Evolutionary conservation across 2,329 filamentous ascomycete genomes (phyloP).

Genomic region (Diatrype stigma): DNA sequence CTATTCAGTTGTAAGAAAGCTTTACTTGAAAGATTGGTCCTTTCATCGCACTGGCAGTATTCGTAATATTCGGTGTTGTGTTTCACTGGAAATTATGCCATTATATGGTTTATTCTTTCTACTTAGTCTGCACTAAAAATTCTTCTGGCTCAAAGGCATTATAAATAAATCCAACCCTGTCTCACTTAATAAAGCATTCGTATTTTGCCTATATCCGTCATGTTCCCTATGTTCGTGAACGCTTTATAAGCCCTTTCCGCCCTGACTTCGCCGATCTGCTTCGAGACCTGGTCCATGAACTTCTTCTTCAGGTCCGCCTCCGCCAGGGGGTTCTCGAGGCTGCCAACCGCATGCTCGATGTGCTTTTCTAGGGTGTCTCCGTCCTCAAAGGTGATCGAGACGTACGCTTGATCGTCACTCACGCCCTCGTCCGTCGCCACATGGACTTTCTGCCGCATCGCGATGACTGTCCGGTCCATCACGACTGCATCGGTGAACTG

Average conservation of each 20-base stretch:
- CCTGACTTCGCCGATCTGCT: conserved; percentile 34
- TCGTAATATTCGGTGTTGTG: no score
- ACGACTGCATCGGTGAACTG: conserved; percentile 48
- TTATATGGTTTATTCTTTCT: no score
- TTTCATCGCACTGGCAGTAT: no score
- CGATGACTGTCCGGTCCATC: conserved; percentile 34
- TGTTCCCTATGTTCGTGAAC: conserved; percentile 28
- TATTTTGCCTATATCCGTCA: conserved; percentile 23
- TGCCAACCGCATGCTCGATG: conserved; percentile 46
- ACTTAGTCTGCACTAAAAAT: not conserved
- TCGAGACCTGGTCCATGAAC: conserved; percentile 42
- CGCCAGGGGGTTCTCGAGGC: conserved; percentile 43
- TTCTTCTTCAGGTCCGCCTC: conserved; percentile 42
- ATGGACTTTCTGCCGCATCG: conserved; percentile 40
- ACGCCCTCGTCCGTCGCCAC: conserved; percentile 37
- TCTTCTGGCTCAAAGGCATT: no score
- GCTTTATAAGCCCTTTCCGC: conserved; percentile 30
- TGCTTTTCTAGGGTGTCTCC: conserved; percentile 37
- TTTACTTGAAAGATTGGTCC: no score
- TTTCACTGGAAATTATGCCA: no score
- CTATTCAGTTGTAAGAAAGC: no score
- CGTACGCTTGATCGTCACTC: conserved; percentile 34
- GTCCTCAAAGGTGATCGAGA: conserved; percentile 30
- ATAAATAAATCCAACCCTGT: no score
- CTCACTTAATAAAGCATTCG: conserved; percentile 3